A percentile compares a stretch with the other conserved stretches of the same genome.
Conservation (phyloP, 129 eudicot species). For the Chrysanthemum makinoi region DNA sequence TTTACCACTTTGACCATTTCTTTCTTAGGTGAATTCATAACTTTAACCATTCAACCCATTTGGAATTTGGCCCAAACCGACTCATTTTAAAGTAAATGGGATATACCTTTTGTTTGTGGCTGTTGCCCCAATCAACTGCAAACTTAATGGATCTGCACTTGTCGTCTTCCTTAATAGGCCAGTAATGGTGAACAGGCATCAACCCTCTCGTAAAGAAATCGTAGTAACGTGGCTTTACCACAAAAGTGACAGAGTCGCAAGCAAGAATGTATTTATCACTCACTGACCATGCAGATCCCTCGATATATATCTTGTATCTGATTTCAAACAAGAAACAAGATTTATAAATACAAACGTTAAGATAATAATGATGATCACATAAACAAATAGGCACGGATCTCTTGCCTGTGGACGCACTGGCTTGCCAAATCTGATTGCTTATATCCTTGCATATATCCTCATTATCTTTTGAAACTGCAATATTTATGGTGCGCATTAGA, state of each 20-base stretch:
- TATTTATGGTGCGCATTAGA: neutral
- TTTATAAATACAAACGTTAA: neutral
- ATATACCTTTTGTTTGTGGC: slow-evolving; percentile 54
- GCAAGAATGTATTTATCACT: slow-evolving; percentile 87
- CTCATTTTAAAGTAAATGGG: neutral
- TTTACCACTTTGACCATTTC: neutral
- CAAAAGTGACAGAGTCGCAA: slow-evolving; percentile 72
- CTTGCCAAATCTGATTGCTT: slow-evolving; percentile 59
- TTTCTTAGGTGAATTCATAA: too few relatives aligned
- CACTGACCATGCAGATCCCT: slow-evolving; percentile 92
- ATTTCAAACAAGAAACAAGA: slow-evolving; percentile 2
- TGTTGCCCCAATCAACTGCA: slow-evolving; percentile 91
- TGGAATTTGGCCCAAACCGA: neutral
- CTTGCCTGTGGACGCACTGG: slow-evolving; percentile 73
- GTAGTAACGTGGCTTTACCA: slow-evolving; percentile 62
- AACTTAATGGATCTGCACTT: slow-evolving; percentile 69
- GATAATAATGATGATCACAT: neutral
- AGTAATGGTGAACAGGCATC: slow-evolving; percentile 69
- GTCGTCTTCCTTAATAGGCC: slow-evolving; percentile 63
- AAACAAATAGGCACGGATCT: neutral
- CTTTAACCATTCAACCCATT: too few relatives aligned
- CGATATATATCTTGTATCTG: slow-evolving; percentile 85
- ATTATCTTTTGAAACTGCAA: too few relatives aligned
- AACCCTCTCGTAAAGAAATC: slow-evolving; percentile 85
- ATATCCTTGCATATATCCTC: slow-evolving; percentile 44